Evolutionary conservation across 2,329 filamentous ascomycete species (phyloP), one percentile per base, ranked within the genome.

Genomic region (Aspergillus ibericus): DNA sequence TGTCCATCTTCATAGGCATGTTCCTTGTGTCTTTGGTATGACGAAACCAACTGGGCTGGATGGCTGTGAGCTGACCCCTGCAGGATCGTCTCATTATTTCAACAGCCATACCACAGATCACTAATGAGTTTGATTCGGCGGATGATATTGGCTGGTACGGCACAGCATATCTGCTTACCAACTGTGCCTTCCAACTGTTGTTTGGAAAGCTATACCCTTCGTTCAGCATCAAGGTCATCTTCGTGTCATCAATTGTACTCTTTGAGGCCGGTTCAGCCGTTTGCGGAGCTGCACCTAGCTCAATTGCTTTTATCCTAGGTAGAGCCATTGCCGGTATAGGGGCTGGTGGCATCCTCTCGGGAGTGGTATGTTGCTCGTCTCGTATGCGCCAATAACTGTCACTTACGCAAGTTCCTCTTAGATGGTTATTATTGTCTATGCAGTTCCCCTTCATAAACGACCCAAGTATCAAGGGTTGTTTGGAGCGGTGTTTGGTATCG

Each of bases 401-500:
- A 16, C 15, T 15, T 13, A 47, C 13, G 9, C 25, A 2, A 32
- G 9, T 8, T n/a, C 8, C 25, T 22, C 2, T 9, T 12, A 47
- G 44, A 51, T 35, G 12, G 20, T 44, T 6, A 27, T 40, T 18
- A 38, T 50, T n/a, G 47, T 44, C 20, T 55, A 51, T 48, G 67
- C 66, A 6, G 78, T 86, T 49, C 83, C 84, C 4, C 76, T 86
- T 8, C 71, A 79, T 7, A 82, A 83, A 65, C 76, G 84, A 7
- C 32, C 84, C 80, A 61, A 72, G 2, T 70, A 67, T 20, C 69
- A 72, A 20, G 71, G 70, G 0, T 68, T 85, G 40, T 77, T 85
- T 40, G 81, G 81, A 10, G 81, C 77, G 51, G 83, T 85, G 75
- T 86, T 81, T 71, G 84, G 83, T 15, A 78, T 87, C 51, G 82